These are phyloP conservation scores for Sphaerostilbella broomeana DNA, from an alignment of 2,329 filamentous ascomycete genomes.

Conservation along the genomic window DNA sequence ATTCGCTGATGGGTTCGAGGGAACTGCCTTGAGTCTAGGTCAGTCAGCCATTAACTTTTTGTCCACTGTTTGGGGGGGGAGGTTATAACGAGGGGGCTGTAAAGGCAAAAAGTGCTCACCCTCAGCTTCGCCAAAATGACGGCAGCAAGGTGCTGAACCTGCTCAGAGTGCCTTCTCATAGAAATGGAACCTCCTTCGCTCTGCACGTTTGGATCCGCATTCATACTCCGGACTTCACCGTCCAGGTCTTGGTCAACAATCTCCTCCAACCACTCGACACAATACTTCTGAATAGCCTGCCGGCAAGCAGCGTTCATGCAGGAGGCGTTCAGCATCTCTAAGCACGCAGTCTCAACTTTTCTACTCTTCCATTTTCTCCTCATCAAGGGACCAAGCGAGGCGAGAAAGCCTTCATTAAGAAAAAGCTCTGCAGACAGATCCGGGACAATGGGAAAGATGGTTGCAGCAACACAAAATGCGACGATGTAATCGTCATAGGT, in stretches of 20 bases:
- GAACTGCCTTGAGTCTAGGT: conserved; percentile 49
- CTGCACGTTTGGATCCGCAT: conserved; percentile 51
- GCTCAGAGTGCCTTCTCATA: conserved; percentile 54
- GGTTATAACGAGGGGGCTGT: background rate
- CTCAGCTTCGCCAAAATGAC: conserved; percentile 69
- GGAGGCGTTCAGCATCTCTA: conserved; percentile 87
- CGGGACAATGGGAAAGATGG: conserved; percentile 79
- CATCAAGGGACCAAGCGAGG: conserved; percentile 68
- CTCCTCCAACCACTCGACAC: conserved; percentile 79
- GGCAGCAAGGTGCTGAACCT: conserved; percentile 60
- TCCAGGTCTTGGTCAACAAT: conserved; percentile 68
- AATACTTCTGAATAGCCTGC: conserved; percentile 77
- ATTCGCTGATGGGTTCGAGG: conserved; percentile 34
- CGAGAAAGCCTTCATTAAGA: conserved; percentile 79
- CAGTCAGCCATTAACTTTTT: conserved; percentile 38
- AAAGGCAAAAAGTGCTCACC: conserved; percentile 32
- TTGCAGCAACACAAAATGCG: conserved; percentile 86
- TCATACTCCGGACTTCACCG: conserved; percentile 42
- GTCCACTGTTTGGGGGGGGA: background rate
- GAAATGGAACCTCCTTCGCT: conserved; percentile 52
- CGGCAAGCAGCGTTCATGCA: conserved; percentile 80
- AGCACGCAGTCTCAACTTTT: conserved; percentile 76
- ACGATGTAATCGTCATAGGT: conserved; percentile 85
- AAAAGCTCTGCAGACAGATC: conserved; percentile 72
- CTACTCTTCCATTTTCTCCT: conserved; percentile 74